phyloP scores from a whole-genome alignment of 805 yeast species.

The Torulaspora delbrueckii region DNA sequence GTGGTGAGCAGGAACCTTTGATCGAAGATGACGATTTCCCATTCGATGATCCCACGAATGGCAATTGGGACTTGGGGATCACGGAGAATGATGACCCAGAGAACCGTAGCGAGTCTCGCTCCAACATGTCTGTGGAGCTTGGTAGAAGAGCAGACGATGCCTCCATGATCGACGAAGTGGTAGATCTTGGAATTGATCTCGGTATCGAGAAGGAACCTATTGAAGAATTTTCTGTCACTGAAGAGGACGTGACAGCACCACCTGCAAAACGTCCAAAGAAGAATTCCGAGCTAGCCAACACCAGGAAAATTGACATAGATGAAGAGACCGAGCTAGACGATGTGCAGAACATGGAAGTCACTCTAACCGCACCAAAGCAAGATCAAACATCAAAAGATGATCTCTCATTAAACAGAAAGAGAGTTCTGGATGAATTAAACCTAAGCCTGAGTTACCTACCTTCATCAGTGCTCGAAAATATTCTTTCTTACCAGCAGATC shows the following conservation, averaged over 20 bases:
- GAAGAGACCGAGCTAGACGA: constrained; percentile 21
- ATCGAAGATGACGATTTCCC: constrained; percentile 28
- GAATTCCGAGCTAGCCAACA: constrained; percentile 15
- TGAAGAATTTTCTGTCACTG: constrained; percentile 1
- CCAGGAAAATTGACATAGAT: constrained; percentile 18
- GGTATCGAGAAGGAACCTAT: constrained; percentile 39
- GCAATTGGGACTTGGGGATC: constrained; percentile 31
- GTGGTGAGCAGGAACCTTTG: constrained; percentile 7
- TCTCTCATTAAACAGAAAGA: constrained; percentile 13
- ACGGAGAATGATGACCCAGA: constrained; percentile 15
- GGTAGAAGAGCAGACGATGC: constrained; percentile 48
- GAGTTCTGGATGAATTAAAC: constrained; percentile 23
- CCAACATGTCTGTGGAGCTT: constrained; percentile 61
- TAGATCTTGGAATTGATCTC: constrained; percentile 53
- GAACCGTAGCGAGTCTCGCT: constrained; percentile 20
- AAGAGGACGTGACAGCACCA: constrained; percentile 5
- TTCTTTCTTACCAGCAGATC: constrained; percentile 16
- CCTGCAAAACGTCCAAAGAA: constrained; percentile 1
- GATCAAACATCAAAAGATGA: background rate
- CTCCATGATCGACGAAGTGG: constrained; percentile 21
- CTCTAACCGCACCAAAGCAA: background rate
- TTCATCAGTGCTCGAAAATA: constrained; percentile 10
- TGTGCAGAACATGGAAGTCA: constrained; percentile 12
- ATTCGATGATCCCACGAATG: constrained; percentile 20
- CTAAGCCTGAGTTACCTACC: constrained; percentile 22